Conservation (phyloP, 2,329 filamentous ascomycete species). For the Fusarium nanum region DNA sequence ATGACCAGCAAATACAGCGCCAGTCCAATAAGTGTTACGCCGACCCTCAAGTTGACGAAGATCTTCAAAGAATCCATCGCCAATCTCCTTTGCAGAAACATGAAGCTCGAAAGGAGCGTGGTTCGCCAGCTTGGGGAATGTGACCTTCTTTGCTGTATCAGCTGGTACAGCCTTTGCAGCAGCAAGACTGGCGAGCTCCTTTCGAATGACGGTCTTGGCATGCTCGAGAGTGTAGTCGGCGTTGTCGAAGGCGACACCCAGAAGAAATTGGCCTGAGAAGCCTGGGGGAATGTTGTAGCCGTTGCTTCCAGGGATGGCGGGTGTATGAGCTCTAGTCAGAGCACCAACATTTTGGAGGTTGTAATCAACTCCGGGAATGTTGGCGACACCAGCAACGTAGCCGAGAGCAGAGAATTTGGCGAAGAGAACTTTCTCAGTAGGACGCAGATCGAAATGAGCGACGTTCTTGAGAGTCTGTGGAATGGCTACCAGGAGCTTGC, state of each 20-base stretch:
- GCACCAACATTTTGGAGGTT: constrained; percentile 30
- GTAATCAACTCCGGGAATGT: constrained; percentile 18
- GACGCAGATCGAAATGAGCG: constrained; percentile 7
- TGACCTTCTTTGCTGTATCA: constrained; percentile 6
- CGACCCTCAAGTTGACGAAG: constrained; percentile 23
- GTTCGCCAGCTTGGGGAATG: constrained; percentile 7
- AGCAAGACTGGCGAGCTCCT: constrained; percentile 19
- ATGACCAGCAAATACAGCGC: constrained; percentile 36
- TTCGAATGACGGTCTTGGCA: constrained; percentile 10
- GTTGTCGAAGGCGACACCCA: constrained; percentile 13
- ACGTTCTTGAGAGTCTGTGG: constrained; percentile 32
- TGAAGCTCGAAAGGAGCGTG: constrained; percentile 36
- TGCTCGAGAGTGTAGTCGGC: constrained; percentile 10
- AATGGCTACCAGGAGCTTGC: constrained; percentile 36
- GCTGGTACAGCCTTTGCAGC: background rate
- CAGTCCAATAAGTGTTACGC: constrained; percentile 38
- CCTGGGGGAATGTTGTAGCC: background rate
- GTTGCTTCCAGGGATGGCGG: constrained; percentile 17
- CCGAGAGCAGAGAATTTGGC: constrained; percentile 24
- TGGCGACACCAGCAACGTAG: constrained; percentile 26
- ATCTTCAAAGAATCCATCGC: constrained; percentile 20
- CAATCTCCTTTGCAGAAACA: constrained; percentile 10
- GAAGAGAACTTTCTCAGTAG: constrained; percentile 15
- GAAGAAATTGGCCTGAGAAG: constrained; percentile 2
- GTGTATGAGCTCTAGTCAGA: constrained; percentile 8